Evolutionary conservation across 495 filamentous ascomycete species (phyloP).

Genomic region (Cercophora samala): DNA sequence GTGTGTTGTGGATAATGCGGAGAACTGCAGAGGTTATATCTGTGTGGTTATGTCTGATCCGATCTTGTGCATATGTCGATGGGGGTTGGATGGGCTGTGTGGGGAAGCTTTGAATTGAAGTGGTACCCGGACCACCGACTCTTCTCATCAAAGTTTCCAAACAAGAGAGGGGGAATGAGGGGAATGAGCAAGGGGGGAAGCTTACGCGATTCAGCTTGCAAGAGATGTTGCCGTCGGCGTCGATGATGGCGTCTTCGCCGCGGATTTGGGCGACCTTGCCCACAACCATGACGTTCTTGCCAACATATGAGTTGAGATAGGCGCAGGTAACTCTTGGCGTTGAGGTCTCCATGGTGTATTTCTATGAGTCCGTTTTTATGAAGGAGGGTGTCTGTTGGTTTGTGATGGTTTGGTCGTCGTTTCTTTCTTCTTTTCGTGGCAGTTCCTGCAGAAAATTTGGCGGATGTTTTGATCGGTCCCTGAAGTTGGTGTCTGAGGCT

Average conservation of each 20-base stretch:
- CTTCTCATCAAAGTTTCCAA: no score
- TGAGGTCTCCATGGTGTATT: conserved; percentile 39
- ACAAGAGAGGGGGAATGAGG: background rate
- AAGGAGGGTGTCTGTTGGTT: background rate
- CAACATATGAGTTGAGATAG: conserved; percentile 65
- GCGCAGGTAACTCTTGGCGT: conserved; percentile 68
- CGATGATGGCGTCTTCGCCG: conserved; percentile 77
- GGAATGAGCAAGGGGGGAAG: conserved; percentile 2
- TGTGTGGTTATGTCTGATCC: conserved; percentile 1
- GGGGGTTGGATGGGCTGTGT: background rate
- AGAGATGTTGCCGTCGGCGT: conserved; percentile 68
- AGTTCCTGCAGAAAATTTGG: background rate
- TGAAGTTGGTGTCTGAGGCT: background rate
- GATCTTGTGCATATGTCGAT: conserved; percentile 7
- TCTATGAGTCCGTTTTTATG: background rate
- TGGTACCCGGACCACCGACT: no score
- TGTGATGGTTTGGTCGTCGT: background rate
- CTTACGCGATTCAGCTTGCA: conserved; percentile 68
- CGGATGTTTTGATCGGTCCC: conserved; percentile 1
- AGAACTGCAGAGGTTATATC: background rate
- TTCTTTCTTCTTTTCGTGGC: background rate
- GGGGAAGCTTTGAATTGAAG: background rate
- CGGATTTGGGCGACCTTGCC: conserved; percentile 78
- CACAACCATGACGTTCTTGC: conserved; percentile 75
- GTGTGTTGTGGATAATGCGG: background rate